These are phyloP conservation scores for Stropharia rugosoannulata DNA, from an alignment of 768 basidiomycete genomes.

Conservation along the genomic window DNA sequence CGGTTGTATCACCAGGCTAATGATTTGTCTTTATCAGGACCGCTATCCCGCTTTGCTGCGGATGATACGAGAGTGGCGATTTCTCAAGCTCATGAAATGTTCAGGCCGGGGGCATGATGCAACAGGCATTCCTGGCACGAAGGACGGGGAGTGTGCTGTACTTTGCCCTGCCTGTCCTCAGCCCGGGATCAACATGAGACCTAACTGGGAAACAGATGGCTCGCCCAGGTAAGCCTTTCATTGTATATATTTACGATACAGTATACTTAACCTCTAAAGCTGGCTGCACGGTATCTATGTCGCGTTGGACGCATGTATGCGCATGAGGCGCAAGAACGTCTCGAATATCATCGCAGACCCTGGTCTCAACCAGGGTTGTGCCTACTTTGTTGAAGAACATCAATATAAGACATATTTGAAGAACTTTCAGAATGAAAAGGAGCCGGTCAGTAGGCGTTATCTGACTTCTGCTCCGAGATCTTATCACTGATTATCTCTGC, in stretches of 20 bases:
- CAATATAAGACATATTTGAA: constrained; percentile 23
- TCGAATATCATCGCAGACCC: neutral
- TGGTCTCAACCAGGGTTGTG: neutral
- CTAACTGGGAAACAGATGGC: neutral
- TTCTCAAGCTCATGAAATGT: neutral
- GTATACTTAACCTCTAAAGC: neutral
- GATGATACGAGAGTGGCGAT: neutral
- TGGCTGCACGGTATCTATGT: neutral
- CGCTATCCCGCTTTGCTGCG: neutral
- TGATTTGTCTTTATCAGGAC: too few species aligned
- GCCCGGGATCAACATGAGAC: neutral
- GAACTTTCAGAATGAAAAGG: constrained; percentile 14
- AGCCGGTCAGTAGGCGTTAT: too few species aligned
- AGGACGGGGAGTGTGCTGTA: neutral
- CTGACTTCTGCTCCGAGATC: too few species aligned
- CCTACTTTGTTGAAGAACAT: constrained; percentile 24
- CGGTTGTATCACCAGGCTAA: too few species aligned
- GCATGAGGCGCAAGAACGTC: neutral
- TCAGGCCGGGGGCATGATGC: neutral
- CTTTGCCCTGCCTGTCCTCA: constrained; percentile 1
- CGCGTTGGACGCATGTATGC: neutral
- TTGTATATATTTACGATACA: neutral
- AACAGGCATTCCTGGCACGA: neutral
- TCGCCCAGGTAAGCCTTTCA: neutral
- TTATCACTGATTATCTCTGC: too few species aligned